phyloP scores from a whole-genome alignment of 805 yeast species.

The Suhomyces prunicola region DNA sequence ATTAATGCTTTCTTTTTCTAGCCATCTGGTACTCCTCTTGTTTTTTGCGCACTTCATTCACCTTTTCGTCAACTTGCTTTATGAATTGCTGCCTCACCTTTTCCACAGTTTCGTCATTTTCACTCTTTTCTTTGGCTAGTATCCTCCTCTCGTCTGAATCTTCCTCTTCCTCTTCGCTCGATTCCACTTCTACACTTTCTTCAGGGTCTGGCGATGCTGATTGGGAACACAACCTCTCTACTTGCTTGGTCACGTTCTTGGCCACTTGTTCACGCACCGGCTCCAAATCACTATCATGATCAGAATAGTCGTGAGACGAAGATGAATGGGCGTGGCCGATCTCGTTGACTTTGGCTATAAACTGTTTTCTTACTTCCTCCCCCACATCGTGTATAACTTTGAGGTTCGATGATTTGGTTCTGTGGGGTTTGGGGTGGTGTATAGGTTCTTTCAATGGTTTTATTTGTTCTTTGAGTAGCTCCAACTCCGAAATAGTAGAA shows the following conservation, averaged over 20 bases:
- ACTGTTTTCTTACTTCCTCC: conserved; percentile 30
- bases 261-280: conserved; percentile 30
- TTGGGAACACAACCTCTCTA: conserved; percentile 11
- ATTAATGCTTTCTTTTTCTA: conserved; percentile 1
- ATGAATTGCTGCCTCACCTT: conserved; percentile 23
- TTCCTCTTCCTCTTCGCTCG: not conserved
- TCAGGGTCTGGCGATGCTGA: conserved; percentile 7
- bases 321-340: conserved; percentile 17
- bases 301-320: conserved; percentile 15
- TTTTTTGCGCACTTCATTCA: conserved; percentile 12
- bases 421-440: not conserved
- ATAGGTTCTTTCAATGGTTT: not conserved
- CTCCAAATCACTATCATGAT: conserved; percentile 14
- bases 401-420: conserved; percentile 4
- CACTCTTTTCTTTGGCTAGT: not conserved
- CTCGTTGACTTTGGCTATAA: conserved; percentile 31
- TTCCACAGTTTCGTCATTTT: conserved; percentile 13
- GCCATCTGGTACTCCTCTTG: conserved; percentile 3
- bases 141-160: not conserved
- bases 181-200: not conserved
- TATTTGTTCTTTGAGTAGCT: conserved; percentile 3
- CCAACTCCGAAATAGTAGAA: conserved; percentile 2
- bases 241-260: conserved; percentile 29
- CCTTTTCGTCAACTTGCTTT: conserved; percentile 27
- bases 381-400: conserved; percentile 32